Evolutionary conservation across 768 basidiomycete species (phyloP).

Genomic region (Filobasidium wieringae): DNA sequence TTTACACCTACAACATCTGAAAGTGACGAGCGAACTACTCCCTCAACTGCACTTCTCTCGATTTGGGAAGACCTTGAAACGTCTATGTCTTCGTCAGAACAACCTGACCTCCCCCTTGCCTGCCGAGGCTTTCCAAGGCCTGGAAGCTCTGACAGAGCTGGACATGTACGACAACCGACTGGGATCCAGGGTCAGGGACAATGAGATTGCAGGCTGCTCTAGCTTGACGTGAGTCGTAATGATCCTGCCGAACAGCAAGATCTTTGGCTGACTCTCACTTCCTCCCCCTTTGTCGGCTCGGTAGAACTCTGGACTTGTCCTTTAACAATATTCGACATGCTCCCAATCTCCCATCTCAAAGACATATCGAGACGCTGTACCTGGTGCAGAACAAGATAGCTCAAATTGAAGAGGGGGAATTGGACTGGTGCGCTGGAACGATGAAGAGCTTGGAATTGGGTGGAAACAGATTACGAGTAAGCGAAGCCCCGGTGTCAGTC

Average conservation of each 20-base stretch:
- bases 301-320: slow-evolving; percentile 75
- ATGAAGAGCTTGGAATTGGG: slow-evolving; percentile 81
- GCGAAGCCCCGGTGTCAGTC: slow-evolving; percentile 26
- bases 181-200: slow-evolving; percentile 51
- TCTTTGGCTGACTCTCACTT: slow-evolving; percentile 38
- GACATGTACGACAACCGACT: slow-evolving; percentile 95
- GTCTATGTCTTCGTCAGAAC: slow-evolving; percentile 77
- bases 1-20: slow-evolving; percentile 69
- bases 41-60: slow-evolving; percentile 50
- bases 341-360: slow-evolving; percentile 45
- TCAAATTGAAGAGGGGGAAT: slow-evolving; percentile 50
- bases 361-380: slow-evolving; percentile 59
- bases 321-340: slow-evolving; percentile 69
- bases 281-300: neutral
- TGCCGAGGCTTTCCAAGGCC: slow-evolving; percentile 50
- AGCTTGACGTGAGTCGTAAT: slow-evolving; percentile 34
- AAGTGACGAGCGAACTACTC: slow-evolving; percentile 51
- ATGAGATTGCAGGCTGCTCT: slow-evolving; percentile 48
- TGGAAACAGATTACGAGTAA: slow-evolving; percentile 77
- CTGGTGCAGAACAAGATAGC: slow-evolving; percentile 94
- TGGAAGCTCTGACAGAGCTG: slow-evolving; percentile 68
- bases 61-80: slow-evolving; percentile 58
- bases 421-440: slow-evolving; percentile 48
- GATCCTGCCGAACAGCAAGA: neutral
- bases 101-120: slow-evolving; percentile 61